Conservation (phyloP, 2,329 filamentous ascomycete genomes). For the Tolypocladium inflatum region DNA sequence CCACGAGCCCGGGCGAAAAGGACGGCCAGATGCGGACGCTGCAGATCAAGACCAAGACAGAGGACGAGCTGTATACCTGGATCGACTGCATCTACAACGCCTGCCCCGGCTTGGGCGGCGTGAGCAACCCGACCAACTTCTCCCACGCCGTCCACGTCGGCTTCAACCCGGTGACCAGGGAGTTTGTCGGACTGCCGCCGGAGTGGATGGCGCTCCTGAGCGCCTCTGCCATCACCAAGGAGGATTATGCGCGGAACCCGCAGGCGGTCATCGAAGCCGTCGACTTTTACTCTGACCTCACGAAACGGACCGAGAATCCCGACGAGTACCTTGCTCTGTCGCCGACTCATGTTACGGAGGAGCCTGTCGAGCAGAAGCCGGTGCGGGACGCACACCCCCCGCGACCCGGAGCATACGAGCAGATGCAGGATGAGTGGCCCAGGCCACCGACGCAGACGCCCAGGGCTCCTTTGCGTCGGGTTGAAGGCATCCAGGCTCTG, state of each 20-base stretch:
- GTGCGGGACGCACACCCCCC: constrained; percentile 28
- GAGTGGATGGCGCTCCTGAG: constrained; percentile 97
- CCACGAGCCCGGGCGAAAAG: constrained; percentile 64
- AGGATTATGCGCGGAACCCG: constrained; percentile 96
- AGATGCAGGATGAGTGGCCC: neutral
- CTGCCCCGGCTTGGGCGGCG: constrained; percentile 96
- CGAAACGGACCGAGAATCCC: constrained; percentile 64
- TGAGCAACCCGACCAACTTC: constrained; percentile 98
- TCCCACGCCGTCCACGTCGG: constrained; percentile 94
- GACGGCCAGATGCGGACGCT: constrained; percentile 76
- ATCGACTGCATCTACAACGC: constrained; percentile 96
- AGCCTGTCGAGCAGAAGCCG: constrained; percentile 36
- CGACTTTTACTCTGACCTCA: constrained; percentile 78
- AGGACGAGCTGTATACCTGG: constrained; percentile 98
- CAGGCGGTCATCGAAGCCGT: constrained; percentile 74
- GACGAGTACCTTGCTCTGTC: constrained; percentile 58
- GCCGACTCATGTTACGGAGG: constrained; percentile 54
- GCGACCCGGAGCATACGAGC: neutral
- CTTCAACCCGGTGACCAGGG: constrained; percentile 89
- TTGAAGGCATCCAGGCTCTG: neutral
- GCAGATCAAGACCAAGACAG: constrained; percentile 86
- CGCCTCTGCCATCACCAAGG: constrained; percentile 93
- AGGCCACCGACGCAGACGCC: neutral
- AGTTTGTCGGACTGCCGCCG: constrained; percentile 85
- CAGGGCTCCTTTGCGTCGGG: neutral